Evolutionary conservation across 2,329 filamentous ascomycete genomes (phyloP), one percentile per base, ranked within the genome.

Genomic region (Raffaelea ambrosiae): DNA sequence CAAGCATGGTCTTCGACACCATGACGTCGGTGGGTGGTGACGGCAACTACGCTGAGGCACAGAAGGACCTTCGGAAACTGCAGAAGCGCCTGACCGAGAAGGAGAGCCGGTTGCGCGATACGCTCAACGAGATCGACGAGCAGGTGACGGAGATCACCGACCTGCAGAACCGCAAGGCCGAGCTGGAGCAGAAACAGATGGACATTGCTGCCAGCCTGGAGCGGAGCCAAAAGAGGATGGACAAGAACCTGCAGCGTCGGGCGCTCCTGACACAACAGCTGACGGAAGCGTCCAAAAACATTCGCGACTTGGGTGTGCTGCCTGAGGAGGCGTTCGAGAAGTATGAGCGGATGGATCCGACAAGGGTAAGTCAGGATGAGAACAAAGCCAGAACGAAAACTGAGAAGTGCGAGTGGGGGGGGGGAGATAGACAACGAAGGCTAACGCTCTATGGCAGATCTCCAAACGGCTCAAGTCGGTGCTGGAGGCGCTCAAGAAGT

Each of bases 271-370:
- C 80, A 16, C 77, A 83, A 43, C 85, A 89, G 61, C 83, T 87
- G 19, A 79, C 82, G 3, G 89, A 95, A 58, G 88, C 86, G 53
- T 83, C 83, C 51, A 85, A 88, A 60, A 91, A 90, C 54, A 97
- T 98, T 58, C 84, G 91, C 42, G 89, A 95, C 55, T 74, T 98
- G 7, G 93, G 93, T 55, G 90, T 95, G 18, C 74, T 98, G 16
- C 91, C 93, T 0, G 90, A 97, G 53, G 90, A 96, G 59, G 89
- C 91, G 0, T 93, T 95, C 62, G 86, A 86, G 55, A 93, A 90
- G 60, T 98, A 95, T 63, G 82, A 87, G 59, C 84, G 84, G 56
- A 85, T 88, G 64, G 84, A 88, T 56, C 81, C 84, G 22, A 87
- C 90, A 53, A 79, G 76, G 44, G 86, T 91, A 67, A 67, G 77